These are phyloP conservation scores for Paraleonurus japonicus DNA, from an alignment of 257 asterid genomes.

Conservation along the genomic window DNA sequence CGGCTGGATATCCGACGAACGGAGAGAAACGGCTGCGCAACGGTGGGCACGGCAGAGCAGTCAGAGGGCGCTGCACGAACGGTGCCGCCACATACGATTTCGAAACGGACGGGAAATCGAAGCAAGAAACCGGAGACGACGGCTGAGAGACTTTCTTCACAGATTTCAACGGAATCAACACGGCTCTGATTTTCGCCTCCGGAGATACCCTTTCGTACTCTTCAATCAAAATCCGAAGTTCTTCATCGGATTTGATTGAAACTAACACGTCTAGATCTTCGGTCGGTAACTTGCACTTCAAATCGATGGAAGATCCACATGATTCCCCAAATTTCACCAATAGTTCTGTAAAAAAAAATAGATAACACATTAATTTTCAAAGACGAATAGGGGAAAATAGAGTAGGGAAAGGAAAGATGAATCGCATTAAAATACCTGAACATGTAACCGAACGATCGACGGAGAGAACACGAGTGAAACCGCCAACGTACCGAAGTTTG, in stretches of 20 bases:
- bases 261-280: constrained; percentile 79
- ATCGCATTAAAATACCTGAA: constrained; percentile 29
- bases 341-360: constrained; percentile 42
- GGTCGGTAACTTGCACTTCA: constrained; percentile 71
- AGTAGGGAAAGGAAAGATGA: not conserved
- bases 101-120: constrained; percentile 49
- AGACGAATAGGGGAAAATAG: not conserved
- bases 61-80: constrained; percentile 5
- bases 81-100: constrained; percentile 21
- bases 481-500: constrained; percentile 76
- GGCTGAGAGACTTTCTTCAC: constrained; percentile 59
- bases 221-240: constrained; percentile 48
- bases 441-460: constrained; percentile 44
- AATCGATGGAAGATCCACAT: constrained; percentile 58
- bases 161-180: constrained; percentile 49
- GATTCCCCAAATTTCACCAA: constrained; percentile 74
- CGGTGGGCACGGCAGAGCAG: constrained; percentile 25
- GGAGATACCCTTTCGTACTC: constrained; percentile 63
- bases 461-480: constrained; percentile 71
- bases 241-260: constrained; percentile 72
- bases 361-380: not conserved
- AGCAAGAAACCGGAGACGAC: constrained; percentile 62
- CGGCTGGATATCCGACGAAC: constrained; percentile 27
- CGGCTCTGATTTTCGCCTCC: constrained; percentile 67
- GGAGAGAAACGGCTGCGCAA: constrained; percentile 20